Base-by-base conservation (phyloP, 257 asterid species). In the Primulina eburnea region DNA sequence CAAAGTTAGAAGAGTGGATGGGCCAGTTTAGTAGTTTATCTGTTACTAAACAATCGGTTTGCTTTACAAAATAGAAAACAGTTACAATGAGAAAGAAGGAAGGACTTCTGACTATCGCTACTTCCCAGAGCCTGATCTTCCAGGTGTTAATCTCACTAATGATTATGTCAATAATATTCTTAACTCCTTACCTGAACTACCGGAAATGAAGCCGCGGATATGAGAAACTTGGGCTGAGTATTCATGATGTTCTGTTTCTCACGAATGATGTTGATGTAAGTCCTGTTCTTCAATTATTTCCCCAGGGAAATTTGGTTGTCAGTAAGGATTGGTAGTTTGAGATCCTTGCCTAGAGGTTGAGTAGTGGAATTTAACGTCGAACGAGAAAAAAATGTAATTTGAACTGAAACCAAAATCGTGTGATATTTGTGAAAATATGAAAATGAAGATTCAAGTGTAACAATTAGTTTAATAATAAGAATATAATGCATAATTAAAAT, bases 91-190 rank as follows among this genome's bases (percentile, higher is more conserved):
- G 99, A 74, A 90, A 93, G 78, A 93, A 93, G 83, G 99, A 93
- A 86, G 99, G 99, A 67, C 99, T 93, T 50, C 99, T 57, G 99
- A 93, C 76, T 93, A 94, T 76, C 92, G 97, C 38, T 94, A 94
- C 81, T 94, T 94, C 81, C 99, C 99, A 2, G 99, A 94, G 83
- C 99, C 97, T 18, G 99, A 94, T 85, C 96, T 94, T 82, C 99
- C 96, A 7, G 95, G 89, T 57, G 96, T 94, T 75, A 47, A 82
- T 80, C 85, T 91, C 71, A 90, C 72, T 21, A 75, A 87, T 73
- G 96, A 86, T 37, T 94, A 84, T 71, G 76, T 91, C 68, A 78
- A 82, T 60, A 69, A 35, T 29, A 79, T 91, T 68, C 88, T 77
- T 60, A 74, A 76, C 71, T 89, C 95, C 17, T 83, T 94, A 70